These are phyloP conservation scores for Eutypa lata DNA, from an alignment of 2,329 filamentous ascomycete species.

Conservation along the genomic window DNA sequence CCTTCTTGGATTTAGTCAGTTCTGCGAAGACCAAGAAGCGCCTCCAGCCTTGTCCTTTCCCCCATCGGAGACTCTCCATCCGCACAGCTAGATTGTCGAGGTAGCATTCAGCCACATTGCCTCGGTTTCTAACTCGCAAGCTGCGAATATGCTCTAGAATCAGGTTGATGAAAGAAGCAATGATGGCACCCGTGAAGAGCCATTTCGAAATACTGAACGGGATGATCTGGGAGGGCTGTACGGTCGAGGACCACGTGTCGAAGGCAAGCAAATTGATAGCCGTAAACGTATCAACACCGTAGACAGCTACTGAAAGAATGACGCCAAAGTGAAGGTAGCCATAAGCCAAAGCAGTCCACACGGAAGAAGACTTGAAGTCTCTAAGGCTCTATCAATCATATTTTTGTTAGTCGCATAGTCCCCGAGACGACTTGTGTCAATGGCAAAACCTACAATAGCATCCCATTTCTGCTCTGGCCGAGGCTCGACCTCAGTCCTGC, in stretches of 20 bases:
- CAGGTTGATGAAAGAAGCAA: constrained; percentile 82
- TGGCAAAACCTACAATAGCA: constrained; percentile 66
- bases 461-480: constrained; percentile 90
- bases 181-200: constrained; percentile 92
- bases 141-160: constrained; percentile 78
- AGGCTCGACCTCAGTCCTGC: constrained; percentile 61
- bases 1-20: constrained; percentile 87
- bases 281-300: constrained; percentile 87
- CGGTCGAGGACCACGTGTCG: constrained; percentile 81
- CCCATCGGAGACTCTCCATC: constrained; percentile 76
- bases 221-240: constrained; percentile 68
- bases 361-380: constrained; percentile 84
- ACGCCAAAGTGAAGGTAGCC: constrained; percentile 80
- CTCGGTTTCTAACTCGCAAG: constrained; percentile 74
- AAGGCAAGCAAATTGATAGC: constrained; percentile 88
- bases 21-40: constrained; percentile 91
- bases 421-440: constrained; percentile 1
- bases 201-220: constrained; percentile 79
- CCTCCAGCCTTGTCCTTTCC: constrained; percentile 74
- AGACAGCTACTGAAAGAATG: constrained; percentile 76
- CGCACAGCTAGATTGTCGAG: constrained; percentile 83
- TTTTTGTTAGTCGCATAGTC: constrained; percentile 4
- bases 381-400: constrained; percentile 38
- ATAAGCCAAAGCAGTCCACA: constrained; percentile 76
- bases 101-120: constrained; percentile 87